Conservation (phyloP, 306 rosid species). For the Quercus parvula region DNA sequence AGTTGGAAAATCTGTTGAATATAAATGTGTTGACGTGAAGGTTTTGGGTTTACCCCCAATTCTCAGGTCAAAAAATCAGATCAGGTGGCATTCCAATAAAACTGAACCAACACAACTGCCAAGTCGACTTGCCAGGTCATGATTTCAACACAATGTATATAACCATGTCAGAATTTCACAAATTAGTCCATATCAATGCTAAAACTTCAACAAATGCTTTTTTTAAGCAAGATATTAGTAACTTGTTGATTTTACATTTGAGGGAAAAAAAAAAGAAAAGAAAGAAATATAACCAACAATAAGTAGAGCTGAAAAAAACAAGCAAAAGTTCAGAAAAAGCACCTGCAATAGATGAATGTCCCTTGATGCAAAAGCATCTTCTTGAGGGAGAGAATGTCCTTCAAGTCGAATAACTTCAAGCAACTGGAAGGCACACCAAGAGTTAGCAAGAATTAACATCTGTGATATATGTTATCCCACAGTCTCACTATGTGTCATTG, state of each 20-base stretch:
- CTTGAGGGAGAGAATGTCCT: constrained; percentile 87
- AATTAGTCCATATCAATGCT: neutral
- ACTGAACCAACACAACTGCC: neutral
- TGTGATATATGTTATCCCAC: neutral
- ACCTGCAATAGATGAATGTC: constrained; percentile 99
- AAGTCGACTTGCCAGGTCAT: neutral
- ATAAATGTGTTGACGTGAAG: neutral
- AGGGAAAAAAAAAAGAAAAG: too few relatives aligned
- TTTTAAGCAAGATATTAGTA: neutral
- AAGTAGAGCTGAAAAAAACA: neutral
- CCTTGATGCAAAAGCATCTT: constrained; percentile 79
- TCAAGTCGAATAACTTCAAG: constrained; percentile 94
- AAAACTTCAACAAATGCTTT: neutral
- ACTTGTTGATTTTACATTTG: neutral
- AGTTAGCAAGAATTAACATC: neutral
- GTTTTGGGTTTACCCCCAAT: neutral
- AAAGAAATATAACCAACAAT: neutral
- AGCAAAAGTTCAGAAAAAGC: constrained; percentile 3
- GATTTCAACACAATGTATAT: neutral
- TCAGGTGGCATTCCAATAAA: neutral
- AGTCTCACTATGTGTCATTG: neutral
- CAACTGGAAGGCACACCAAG: constrained; percentile 45
- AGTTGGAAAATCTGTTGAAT: neutral
- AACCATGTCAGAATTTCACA: neutral
- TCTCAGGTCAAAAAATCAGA: neutral